These are phyloP conservation scores for Venturia effusa DNA, from an alignment of 2,329 filamentous ascomycete genomes.

Conservation along the genomic window DNA sequence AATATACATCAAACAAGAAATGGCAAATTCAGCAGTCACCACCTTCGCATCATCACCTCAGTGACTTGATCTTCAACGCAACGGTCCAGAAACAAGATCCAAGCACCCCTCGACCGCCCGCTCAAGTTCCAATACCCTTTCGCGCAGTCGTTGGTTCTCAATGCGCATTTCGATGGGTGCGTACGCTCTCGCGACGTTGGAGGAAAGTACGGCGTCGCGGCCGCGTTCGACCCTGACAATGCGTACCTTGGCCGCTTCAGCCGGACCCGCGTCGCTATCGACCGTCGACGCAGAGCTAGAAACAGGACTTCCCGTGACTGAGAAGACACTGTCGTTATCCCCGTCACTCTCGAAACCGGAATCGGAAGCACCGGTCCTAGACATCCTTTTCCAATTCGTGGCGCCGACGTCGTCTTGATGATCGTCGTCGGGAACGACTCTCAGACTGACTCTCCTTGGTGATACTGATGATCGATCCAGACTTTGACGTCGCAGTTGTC, in stretches of 20 bases:
- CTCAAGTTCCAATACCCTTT: constrained; percentile 10
- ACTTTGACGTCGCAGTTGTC: not conserved
- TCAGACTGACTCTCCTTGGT: not conserved
- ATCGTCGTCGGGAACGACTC: not conserved
- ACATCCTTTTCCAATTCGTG: not conserved
- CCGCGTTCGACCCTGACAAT: not conserved
- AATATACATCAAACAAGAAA: not conserved
- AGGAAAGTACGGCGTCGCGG: not conserved
- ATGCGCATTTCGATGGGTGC: constrained; percentile 1
- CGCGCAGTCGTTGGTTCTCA: constrained; percentile 9
- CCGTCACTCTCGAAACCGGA: constrained; percentile 12
- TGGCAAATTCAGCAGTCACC: not conserved
- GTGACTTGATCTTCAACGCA: not conserved
- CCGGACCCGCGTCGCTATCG: not conserved
- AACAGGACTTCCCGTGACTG: not conserved
- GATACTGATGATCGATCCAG: not conserved
- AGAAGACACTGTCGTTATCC: constrained; percentile 2
- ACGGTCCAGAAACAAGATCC: constrained; percentile 1
- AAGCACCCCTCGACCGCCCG: constrained; percentile 9
- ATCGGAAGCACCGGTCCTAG: not conserved
- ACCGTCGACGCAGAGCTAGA: not conserved
- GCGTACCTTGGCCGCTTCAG: not conserved
- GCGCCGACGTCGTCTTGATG: not conserved
- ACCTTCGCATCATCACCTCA: not conserved
- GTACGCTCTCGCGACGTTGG: not conserved